Evolutionary conservation across 306 rosid species (phyloP).

Genomic region (Nissolia schottii): DNA sequence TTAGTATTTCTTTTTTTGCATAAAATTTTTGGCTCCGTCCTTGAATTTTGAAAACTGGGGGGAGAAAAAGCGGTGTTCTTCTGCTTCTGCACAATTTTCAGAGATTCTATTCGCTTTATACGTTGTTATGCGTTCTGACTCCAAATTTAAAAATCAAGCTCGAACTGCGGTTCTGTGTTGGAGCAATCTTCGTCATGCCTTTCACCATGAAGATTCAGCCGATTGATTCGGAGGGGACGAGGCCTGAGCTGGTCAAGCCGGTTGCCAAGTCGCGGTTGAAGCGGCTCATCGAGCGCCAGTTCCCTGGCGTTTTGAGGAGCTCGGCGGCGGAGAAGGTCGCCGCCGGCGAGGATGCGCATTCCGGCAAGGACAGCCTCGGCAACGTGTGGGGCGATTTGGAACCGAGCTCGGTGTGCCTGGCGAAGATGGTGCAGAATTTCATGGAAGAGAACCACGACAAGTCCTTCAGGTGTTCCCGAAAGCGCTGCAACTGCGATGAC

Average conservation of each 20-base stretch:
- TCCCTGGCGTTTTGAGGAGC: conserved; percentile 48
- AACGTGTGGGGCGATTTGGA: conserved; percentile 45
- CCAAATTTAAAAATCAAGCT: conserved; percentile 16
- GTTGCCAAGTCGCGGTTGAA: conserved; percentile 65
- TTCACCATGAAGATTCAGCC: conserved; percentile 89
- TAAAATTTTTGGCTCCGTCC: conserved; percentile 9
- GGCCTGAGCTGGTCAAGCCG: conserved; percentile 54
- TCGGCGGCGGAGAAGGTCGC: conserved; percentile 40
- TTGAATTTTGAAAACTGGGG: conserved; percentile 32
- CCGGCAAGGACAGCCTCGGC: conserved; percentile 28
- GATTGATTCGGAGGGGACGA: conserved; percentile 46
- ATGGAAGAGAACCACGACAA: conserved; percentile 70
- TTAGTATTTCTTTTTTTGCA: background rate
- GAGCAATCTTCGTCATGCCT: conserved; percentile 30
- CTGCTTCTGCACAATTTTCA: conserved; percentile 20
- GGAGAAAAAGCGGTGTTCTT: background rate
- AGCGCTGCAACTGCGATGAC: conserved; percentile 49
- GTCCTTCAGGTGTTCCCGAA: conserved; percentile 50
- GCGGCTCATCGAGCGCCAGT: conserved; percentile 82
- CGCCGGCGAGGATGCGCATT: conserved; percentile 30
- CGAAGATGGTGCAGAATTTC: conserved; percentile 83
- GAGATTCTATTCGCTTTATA: conserved; percentile 19
- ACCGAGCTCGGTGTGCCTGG: conserved; percentile 70
- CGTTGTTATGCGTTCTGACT: conserved; percentile 5
- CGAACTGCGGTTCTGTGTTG: background rate